These are phyloP conservation scores for Pythium rishiriense DNA, from an alignment of 352 stramenopile genomes.

Conservation along the genomic window DNA sequence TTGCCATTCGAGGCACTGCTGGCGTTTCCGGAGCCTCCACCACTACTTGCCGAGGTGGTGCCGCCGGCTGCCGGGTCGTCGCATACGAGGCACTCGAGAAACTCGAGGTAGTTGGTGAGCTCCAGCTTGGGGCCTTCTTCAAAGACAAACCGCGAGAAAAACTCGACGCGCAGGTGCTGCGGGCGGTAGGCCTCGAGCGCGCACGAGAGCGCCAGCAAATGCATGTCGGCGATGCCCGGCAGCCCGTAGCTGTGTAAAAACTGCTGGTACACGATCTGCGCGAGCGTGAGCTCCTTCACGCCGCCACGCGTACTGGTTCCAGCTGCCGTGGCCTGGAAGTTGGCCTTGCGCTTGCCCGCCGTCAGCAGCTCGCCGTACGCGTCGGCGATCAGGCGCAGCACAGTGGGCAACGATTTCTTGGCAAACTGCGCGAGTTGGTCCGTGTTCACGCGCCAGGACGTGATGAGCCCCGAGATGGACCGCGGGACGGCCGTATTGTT, in stretches of 20 bases:
- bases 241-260: slow-evolving; percentile 83
- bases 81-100: slow-evolving; percentile 75
- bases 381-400: slow-evolving; percentile 72
- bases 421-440: slow-evolving; percentile 78
- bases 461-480: slow-evolving; percentile 64
- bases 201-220: slow-evolving; percentile 72
- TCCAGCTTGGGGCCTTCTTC: slow-evolving; percentile 59
- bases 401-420: slow-evolving; percentile 67
- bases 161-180: slow-evolving; percentile 73
- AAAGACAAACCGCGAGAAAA: slow-evolving; percentile 77
- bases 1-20: slow-evolving; percentile 11
- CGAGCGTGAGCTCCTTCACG: slow-evolving; percentile 45
- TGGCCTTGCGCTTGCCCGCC: slow-evolving; percentile 46
- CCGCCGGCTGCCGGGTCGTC: slow-evolving; percentile 32
- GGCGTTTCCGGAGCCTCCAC: background rate
- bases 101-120: slow-evolving; percentile 65
- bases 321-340: slow-evolving; percentile 7
- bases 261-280: slow-evolving; percentile 79
- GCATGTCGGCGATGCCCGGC: slow-evolving; percentile 76
- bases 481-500: slow-evolving; percentile 65
- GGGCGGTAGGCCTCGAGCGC: slow-evolving; percentile 63
- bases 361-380: slow-evolving; percentile 77
- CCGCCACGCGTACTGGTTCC: background rate
- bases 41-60: slow-evolving; percentile 13
- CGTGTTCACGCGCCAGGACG: slow-evolving; percentile 81